phyloP scores from a whole-genome alignment of 495 filamentous ascomycete genomes.

The Aspergillus saccharolyticus region DNA sequence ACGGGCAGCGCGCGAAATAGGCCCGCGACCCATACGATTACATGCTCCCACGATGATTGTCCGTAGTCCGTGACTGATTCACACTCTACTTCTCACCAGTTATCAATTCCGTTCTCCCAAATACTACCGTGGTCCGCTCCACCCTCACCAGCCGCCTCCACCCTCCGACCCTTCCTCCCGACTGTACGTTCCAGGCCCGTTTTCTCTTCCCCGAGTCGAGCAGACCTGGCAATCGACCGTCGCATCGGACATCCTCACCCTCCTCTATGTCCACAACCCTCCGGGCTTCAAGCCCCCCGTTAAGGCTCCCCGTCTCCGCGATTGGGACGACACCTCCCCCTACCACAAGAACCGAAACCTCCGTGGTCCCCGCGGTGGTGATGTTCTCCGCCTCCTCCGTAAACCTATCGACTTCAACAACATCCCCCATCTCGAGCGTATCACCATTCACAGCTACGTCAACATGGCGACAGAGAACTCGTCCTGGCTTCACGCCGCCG shows the following conservation, averaged over 20 bases:
- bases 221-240: slow-evolving; percentile 86
- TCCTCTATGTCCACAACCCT: slow-evolving; percentile 75
- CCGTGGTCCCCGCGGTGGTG: slow-evolving; percentile 73
- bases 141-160: slow-evolving; percentile 82
- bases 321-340: slow-evolving; percentile 84
- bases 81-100: slow-evolving; percentile 53
- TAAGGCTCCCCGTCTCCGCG: slow-evolving; percentile 66
- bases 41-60: neutral
- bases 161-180: slow-evolving; percentile 82
- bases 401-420: slow-evolving; percentile 78
- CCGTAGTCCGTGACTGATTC: too few relatives aligned
- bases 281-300: slow-evolving; percentile 65
- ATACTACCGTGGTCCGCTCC: slow-evolving; percentile 87
- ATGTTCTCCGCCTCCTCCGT: slow-evolving; percentile 63
- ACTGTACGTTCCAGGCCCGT: slow-evolving; percentile 87
- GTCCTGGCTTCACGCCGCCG: slow-evolving; percentile 69
- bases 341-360: slow-evolving; percentile 89
- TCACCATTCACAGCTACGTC: slow-evolving; percentile 74
- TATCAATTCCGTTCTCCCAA: slow-evolving; percentile 91
- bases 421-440: slow-evolving; percentile 72
- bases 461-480: slow-evolving; percentile 55
- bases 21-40: too few relatives aligned
- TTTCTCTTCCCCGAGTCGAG: slow-evolving; percentile 78
- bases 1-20: neutral
- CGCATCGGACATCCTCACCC: slow-evolving; percentile 82